A percentile compares a stretch with the other conserved stretches of the same genome.
These are phyloP conservation scores for Yueomyces sinensis DNA, from an alignment of 805 yeast species.

Conservation along the genomic window DNA sequence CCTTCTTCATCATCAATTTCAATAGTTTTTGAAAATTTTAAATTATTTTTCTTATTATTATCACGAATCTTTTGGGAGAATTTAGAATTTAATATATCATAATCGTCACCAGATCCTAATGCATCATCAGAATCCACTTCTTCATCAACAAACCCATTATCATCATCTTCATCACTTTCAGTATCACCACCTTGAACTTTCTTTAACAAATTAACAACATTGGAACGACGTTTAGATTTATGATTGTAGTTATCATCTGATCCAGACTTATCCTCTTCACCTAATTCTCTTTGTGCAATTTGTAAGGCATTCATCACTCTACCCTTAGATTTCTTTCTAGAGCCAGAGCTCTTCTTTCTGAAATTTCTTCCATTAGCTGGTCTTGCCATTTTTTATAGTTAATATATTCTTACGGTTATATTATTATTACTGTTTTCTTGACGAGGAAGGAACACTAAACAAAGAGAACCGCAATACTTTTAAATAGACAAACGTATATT, in stretches of 20 bases:
- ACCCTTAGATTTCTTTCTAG: slow-evolving; percentile 17
- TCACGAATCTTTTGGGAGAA: slow-evolving; percentile 61
- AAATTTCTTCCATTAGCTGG: no score
- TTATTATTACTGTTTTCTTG: no score
- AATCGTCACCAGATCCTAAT: slow-evolving; percentile 67
- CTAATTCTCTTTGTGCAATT: slow-evolving; percentile 31
- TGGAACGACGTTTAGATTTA: slow-evolving; percentile 20
- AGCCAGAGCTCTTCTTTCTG: background rate
- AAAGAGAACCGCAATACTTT: no score
- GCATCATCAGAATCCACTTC: slow-evolving; percentile 83
- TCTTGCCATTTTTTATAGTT: no score
- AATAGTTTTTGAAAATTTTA: slow-evolving; percentile 19
- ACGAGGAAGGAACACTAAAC: no score
- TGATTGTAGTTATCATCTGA: slow-evolving; percentile 3
- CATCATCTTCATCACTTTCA: slow-evolving; percentile 10
- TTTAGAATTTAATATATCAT: slow-evolving; percentile 48
- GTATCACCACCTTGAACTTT: slow-evolving; percentile 3
- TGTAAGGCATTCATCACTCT: slow-evolving; percentile 40
- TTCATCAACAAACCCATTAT: slow-evolving; percentile 38
- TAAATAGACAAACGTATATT: no score
- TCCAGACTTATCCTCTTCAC: slow-evolving; percentile 7
- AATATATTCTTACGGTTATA: no score
- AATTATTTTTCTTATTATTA: slow-evolving; percentile 26
- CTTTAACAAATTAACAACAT: slow-evolving; percentile 27
- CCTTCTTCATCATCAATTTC: slow-evolving; percentile 36